A percentile compares a stretch with the other conserved stretches of the same genome.
Evolutionary conservation across 495 filamentous ascomycete species (phyloP).

Genomic region (Penicillium turbatum): DNA sequence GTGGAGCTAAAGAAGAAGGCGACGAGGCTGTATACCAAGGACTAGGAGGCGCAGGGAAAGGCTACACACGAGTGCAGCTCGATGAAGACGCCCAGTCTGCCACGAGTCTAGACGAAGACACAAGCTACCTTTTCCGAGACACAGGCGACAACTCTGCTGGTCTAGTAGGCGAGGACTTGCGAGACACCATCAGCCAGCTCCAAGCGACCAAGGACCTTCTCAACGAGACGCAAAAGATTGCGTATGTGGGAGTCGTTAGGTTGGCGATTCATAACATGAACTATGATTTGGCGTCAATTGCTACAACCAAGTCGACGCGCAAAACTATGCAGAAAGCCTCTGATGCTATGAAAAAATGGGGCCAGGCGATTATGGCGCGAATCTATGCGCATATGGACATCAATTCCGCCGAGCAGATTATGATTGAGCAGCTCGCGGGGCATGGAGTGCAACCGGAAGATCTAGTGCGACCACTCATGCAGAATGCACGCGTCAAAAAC

Average conservation of each 20-base stretch:
- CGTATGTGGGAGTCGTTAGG: slow-evolving; percentile 87
- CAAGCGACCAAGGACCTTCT: slow-evolving; percentile 94
- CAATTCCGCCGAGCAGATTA: slow-evolving; percentile 80
- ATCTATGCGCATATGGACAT: slow-evolving; percentile 97
- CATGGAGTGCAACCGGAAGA: slow-evolving; percentile 86
- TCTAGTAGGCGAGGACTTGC: slow-evolving; percentile 72
- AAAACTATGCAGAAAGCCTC: slow-evolving; percentile 63
- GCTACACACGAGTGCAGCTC: slow-evolving; percentile 87
- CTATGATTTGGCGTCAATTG: slow-evolving; percentile 56
- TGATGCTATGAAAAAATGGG: slow-evolving; percentile 90
- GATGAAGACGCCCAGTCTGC: slow-evolving; percentile 92
- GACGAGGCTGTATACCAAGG: slow-evolving; percentile 67
- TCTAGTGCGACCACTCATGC: slow-evolving; percentile 81
- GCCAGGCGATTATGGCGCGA: slow-evolving; percentile 93
- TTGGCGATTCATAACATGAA: slow-evolving; percentile 75
- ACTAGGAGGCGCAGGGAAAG: slow-evolving; percentile 83
- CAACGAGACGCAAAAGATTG: slow-evolving; percentile 92
- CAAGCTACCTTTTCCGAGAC: slow-evolving; percentile 86
- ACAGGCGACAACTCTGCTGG: slow-evolving; percentile 53
- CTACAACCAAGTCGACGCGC: slow-evolving; percentile 51
- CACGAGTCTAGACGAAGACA: slow-evolving; percentile 97
- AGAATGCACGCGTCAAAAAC: slow-evolving; percentile 90
- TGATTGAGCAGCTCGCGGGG: slow-evolving; percentile 95
- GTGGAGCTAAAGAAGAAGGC: slow-evolving; percentile 65
- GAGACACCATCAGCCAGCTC: slow-evolving; percentile 83